Evolutionary conservation across 768 basidiomycete species (phyloP).

Genomic region (Tulasnella sp.): DNA sequence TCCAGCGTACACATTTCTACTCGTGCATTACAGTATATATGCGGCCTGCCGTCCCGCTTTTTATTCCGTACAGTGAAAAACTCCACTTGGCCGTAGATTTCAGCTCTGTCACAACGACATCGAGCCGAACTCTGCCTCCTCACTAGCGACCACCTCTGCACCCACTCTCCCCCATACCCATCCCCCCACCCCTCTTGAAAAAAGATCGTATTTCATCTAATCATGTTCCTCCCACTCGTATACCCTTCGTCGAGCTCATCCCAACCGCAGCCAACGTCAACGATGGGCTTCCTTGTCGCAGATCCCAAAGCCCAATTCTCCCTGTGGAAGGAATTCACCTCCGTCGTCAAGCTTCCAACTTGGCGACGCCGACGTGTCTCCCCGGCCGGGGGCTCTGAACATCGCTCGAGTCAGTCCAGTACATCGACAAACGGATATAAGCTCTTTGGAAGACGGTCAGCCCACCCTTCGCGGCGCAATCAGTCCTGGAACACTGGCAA

Average conservation of each 20-base stretch:
- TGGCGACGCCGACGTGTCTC: neutral
- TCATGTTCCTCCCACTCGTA: neutral
- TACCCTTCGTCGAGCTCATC: neutral
- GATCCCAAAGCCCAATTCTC: neutral
- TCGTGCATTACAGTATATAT: neutral
- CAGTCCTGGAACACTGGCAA: neutral
- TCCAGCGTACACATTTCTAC: neutral
- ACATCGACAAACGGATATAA: neutral
- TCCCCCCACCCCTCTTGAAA: neutral
- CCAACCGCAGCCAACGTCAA: neutral
- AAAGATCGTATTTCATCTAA: neutral
- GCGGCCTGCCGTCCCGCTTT: too few species aligned
- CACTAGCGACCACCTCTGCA: neutral
- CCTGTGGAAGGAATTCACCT: neutral
- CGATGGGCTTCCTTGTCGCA: neutral
- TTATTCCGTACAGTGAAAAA: neutral
- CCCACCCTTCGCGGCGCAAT: neutral
- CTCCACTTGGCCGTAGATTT: neutral
- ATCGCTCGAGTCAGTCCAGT: neutral
- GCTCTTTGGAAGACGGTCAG: neutral
- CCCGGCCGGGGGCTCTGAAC: neutral
- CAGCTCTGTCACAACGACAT: too few species aligned
- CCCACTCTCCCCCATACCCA: neutral
- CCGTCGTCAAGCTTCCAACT: neutral
- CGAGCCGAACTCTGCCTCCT: neutral